Conservation (phyloP, 2,329 filamentous ascomycete genomes). For the Neodidymelliopsis sp. region DNA sequence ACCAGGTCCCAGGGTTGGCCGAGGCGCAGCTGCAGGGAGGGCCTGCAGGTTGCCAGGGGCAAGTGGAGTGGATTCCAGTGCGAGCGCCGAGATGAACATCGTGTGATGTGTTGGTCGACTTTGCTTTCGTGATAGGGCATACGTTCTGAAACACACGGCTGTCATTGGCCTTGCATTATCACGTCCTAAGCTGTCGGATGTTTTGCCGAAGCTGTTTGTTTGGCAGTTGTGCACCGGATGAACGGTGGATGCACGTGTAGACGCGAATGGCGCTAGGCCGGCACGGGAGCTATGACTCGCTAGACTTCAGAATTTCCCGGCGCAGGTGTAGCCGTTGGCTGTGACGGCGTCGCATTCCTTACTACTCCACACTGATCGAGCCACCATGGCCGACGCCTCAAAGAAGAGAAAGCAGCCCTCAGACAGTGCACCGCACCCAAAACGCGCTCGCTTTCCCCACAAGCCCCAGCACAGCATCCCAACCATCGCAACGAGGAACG, state of each 20-base stretch:
- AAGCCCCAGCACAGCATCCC: slow-evolving; percentile 39
- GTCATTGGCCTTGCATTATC: slow-evolving; percentile 8
- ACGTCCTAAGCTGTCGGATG: slow-evolving; percentile 5
- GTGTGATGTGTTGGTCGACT: slow-evolving; percentile 15
- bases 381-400: slow-evolving; percentile 22
- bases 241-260: slow-evolving; percentile 20
- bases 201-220: slow-evolving; percentile 11
- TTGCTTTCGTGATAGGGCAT: slow-evolving; percentile 14
- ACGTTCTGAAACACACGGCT: slow-evolving; percentile 15
- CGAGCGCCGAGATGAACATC: slow-evolving; percentile 16
- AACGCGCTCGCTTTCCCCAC: slow-evolving; percentile 39
- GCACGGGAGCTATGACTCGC: slow-evolving; percentile 17
- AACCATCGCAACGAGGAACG: slow-evolving; percentile 49
- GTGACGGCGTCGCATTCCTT: slow-evolving; percentile 16
- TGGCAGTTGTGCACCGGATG: slow-evolving; percentile 19
- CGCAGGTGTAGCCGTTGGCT: slow-evolving; percentile 20
- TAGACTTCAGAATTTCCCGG: slow-evolving; percentile 11
- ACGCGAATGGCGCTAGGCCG: slow-evolving; percentile 16
- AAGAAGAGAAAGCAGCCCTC: slow-evolving; percentile 36
- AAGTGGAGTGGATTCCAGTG: slow-evolving; percentile 12
- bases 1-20: slow-evolving; percentile 22
- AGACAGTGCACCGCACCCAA: slow-evolving; percentile 21
- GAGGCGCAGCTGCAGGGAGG: slow-evolving; percentile 33
- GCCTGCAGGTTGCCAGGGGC: slow-evolving; percentile 31
- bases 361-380: slow-evolving; percentile 14